Conservation (phyloP, 1,284 basidiomycete species). For the Pseudozyma sp. region DNA sequence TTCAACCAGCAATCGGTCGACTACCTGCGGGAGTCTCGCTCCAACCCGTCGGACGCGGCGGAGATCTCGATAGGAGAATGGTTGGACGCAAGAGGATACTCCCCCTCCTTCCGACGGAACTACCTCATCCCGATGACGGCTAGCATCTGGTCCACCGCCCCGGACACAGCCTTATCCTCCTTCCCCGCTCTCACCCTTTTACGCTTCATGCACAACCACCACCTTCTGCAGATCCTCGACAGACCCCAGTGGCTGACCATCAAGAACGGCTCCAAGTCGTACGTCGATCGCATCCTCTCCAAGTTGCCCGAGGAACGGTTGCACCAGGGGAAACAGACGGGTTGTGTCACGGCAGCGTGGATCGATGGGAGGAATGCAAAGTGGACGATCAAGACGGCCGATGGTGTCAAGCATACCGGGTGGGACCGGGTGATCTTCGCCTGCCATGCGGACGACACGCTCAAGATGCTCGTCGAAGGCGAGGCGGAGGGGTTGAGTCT, state of each 20-base stretch:
- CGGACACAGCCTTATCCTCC: constrained; percentile 77
- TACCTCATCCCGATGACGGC: constrained; percentile 75
- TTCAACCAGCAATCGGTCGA: constrained; percentile 79
- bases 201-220: constrained; percentile 83
- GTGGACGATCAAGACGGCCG: constrained; percentile 67
- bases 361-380: constrained; percentile 27
- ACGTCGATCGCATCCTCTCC: constrained; percentile 50
- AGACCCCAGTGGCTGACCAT: constrained; percentile 84
- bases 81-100: constrained; percentile 77
- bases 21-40: constrained; percentile 53
- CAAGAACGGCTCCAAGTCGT: constrained; percentile 73
- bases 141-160: constrained; percentile 82
- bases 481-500: constrained; percentile 70
- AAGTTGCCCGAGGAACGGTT: constrained; percentile 21
- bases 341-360: constrained; percentile 28
- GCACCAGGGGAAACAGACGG: constrained; percentile 27
- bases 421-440: constrained; percentile 81
- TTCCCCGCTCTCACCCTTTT: constrained; percentile 81
- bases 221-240: constrained; percentile 79
- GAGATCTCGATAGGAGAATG: constrained; percentile 78
- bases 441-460: constrained; percentile 78
- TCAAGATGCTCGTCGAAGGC: constrained; percentile 73
- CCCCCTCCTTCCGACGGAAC: constrained; percentile 78
- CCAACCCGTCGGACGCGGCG: constrained; percentile 29
- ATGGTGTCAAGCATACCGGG: constrained; percentile 65